Base-by-base conservation (phyloP, 78 protist species). In the Dictyostelium purpureum region DNA sequence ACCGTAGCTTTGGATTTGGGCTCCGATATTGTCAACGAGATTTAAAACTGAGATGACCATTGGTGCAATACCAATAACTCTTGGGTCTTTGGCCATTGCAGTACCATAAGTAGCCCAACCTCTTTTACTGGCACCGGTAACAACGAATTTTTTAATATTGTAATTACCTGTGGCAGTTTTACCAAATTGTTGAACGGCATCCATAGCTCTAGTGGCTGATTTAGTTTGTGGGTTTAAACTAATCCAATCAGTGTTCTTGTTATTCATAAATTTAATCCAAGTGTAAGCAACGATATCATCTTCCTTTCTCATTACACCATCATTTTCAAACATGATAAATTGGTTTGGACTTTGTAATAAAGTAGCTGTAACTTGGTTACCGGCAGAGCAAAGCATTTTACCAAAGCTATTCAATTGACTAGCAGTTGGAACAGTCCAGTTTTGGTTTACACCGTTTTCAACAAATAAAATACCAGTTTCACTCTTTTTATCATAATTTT, bases 31-130 rank as follows among this genome's bases (percentile, higher is more conserved):
- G 5, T 35, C 49, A 1, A 45, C 75, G 11, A 87, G 9, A 9
- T 70, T 43, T 4, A 70, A n/a, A 35, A 93, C 19, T 76, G 83
- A 85, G 10, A 73, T 26, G 35, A 93, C 96, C 52, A 93, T 83
- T 28, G 96, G 96, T 11, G 71, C 61, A 16, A 67, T 56, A 40
- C 61, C 96, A 18, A 59, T 57, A 70, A 93, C 92, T 49, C 96
- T 87, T 49, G 65, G 51, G 24, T 89, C 94, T 14, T 54, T 43
- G 1, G 65, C 92, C 21, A 59, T 59, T 16, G 87, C 91, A 21
- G 89, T 73, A 33, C 51, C 37, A 91, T 92, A 93, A n/a, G 87
- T 21, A 4, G 88, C 57, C 93, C 93, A 87, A 26, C 74, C 93
- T 38, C 87, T 43, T 67, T 87, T 87, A 7, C 57, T 33, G 0